These are phyloP conservation scores for Penstemon barbatus DNA, from an alignment of 257 asterid genomes.

Conservation along the genomic window DNA sequence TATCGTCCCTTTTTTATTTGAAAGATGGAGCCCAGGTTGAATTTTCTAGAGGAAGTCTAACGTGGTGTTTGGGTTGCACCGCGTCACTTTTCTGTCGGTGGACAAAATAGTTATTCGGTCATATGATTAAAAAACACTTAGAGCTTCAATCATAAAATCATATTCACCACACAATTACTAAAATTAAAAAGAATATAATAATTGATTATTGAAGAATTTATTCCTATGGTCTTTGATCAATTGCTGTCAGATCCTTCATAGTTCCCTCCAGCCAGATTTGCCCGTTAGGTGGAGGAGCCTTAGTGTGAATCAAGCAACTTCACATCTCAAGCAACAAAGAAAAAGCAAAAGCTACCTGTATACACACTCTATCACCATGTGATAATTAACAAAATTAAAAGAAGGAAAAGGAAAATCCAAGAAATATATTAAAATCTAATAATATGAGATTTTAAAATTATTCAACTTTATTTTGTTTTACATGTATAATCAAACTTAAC, in stretches of 20 bases:
- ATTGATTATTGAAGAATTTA: neutral
- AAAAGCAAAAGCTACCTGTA: neutral
- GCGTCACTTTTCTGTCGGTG: slow-evolving; percentile 12
- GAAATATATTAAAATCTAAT: no score
- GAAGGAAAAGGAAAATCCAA: no score
- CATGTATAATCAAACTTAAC: no score
- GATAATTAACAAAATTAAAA: no score
- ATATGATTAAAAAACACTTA: neutral
- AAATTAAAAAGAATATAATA: neutral
- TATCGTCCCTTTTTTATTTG: neutral
- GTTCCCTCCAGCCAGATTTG: neutral
- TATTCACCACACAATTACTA: neutral
- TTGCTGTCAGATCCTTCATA: neutral
- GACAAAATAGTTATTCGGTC: neutral
- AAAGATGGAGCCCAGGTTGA: slow-evolving; percentile 3
- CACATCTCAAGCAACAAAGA: no score
- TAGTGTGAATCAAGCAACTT: no score
- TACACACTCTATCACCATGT: neutral
- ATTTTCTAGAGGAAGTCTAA: neutral
- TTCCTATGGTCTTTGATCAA: no score
- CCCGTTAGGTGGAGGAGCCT: slow-evolving; percentile 7
- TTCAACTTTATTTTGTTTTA: no score
- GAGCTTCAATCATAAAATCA: neutral
- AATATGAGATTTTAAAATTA: no score
- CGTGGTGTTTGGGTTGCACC: neutral